Base-by-base conservation (phyloP, 768 basidiomycete species). In the Lentinula guzmanii region DNA sequence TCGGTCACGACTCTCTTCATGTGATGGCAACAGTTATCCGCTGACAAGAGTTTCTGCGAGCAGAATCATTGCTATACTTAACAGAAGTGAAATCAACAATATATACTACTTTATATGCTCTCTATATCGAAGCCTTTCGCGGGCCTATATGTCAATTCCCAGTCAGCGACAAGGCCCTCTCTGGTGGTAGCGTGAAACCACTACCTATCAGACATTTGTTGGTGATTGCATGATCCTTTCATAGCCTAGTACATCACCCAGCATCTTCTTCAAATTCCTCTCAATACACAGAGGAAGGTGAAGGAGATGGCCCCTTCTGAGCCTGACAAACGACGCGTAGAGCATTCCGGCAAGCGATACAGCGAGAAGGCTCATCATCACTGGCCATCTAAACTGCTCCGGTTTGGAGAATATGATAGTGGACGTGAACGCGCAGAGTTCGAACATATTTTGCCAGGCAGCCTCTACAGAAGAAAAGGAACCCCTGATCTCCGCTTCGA, bases 381-480 rank as follows among this genome's bases (percentile, higher is more conserved):
- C 69, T 6, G 70, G 67, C 59, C 66, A 70, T 37, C 58, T 45
- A 51, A 70, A 70, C 66, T 74, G 64, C 62, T 72, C 70, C 61
- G 71, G 71, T 9, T 62, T 61, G 9, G 69, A 52, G 43, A 67
- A 70, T 7, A 69, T 53, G 33, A 70, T 66, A 1, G 71, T 72
- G 21, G 65, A 61, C 11, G 56, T 58, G 59, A 66, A 71, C 1
- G 71, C 69, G 28, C 61, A 64, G 1, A 72, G 69, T 37, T 70
- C 67, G 39, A 69, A 70, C 1, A 63, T n/a, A 46, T 70, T 71
- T 55, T 72, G 71, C n/a, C 66, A 52, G 11, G 71, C 67, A 16
- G 65, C 64, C 57, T 72, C 71, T 2, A 67, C 54, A 10, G 71
- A 65, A 13, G 71, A 72, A 52, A 72, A 72, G 4, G 62, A 60